Conservation (phyloP, 1,139 yeast species). For the Petasospora rhodanensis region DNA sequence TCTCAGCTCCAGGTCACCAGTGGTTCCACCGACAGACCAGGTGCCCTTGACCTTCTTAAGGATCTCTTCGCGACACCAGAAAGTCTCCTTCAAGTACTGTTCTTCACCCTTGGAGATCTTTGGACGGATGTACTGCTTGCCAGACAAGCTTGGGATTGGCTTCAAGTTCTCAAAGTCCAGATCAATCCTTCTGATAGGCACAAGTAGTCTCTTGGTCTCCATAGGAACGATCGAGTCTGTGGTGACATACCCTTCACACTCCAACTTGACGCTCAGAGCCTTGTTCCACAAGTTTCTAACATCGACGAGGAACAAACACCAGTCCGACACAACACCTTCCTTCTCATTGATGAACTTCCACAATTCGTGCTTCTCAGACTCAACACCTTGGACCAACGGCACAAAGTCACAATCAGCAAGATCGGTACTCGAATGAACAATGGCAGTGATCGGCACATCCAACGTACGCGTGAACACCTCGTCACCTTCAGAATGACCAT, state of each 20-base stretch:
- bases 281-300: slow-evolving; percentile 67
- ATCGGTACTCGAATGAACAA: slow-evolving; percentile 70
- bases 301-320: slow-evolving; percentile 62
- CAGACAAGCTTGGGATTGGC: slow-evolving; percentile 68
- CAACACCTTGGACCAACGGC: slow-evolving; percentile 38
- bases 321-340: slow-evolving; percentile 36
- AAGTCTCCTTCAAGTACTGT: slow-evolving; percentile 50
- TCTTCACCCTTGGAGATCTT: slow-evolving; percentile 50
- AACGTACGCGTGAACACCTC: slow-evolving; percentile 48
- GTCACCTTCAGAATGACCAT: slow-evolving; percentile 43
- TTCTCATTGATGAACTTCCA: slow-evolving; percentile 22
- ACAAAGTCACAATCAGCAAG: slow-evolving; percentile 70
- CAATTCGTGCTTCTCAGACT: slow-evolving; percentile 16
- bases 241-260: slow-evolving; percentile 41
- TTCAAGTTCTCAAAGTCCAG: slow-evolving; percentile 40
- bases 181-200: slow-evolving; percentile 62
- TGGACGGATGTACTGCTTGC: slow-evolving; percentile 70
- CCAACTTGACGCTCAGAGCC: slow-evolving; percentile 30
- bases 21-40: slow-evolving; percentile 50
- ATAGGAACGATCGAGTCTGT: slow-evolving; percentile 31
- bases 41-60: slow-evolving; percentile 54
- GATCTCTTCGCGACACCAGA: slow-evolving; percentile 76
- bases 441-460: slow-evolving; percentile 58
- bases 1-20: slow-evolving; percentile 63
- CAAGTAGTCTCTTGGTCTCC: slow-evolving; percentile 53